phyloP scores from a whole-genome alignment of 306 rosid species.

The Corylus heterophylla region DNA sequence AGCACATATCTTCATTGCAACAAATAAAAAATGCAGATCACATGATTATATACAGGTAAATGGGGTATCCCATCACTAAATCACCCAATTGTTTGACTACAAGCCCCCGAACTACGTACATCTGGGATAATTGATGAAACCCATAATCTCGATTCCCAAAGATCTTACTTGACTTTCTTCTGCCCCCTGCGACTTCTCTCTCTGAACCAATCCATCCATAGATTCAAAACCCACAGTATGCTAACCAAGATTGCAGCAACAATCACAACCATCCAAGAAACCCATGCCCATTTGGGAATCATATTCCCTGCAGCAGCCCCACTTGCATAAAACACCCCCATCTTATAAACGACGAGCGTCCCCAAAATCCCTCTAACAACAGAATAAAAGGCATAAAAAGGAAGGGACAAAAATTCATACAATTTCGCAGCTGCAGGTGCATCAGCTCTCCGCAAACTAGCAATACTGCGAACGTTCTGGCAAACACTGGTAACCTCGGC shows the following conservation, averaged over 20 bases:
- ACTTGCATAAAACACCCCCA: slow-evolving; percentile 35
- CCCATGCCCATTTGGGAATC: slow-evolving; percentile 55
- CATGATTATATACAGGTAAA: background rate
- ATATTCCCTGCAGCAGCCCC: slow-evolving; percentile 27
- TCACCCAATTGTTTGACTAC: background rate
- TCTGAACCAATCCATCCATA: slow-evolving; percentile 36
- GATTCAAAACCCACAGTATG: slow-evolving; percentile 39
- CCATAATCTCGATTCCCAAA: background rate
- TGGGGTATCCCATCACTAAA: background rate
- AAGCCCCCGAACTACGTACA: background rate
- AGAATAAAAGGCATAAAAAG: slow-evolving; percentile 40
- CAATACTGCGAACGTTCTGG: slow-evolving; percentile 49
- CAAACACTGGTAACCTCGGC: slow-evolving; percentile 54
- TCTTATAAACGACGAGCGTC: slow-evolving; percentile 33
- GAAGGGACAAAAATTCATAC: slow-evolving; percentile 36
- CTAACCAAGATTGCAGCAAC: slow-evolving; percentile 35
- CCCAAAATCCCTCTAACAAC: slow-evolving; percentile 45
- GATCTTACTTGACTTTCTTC: slow-evolving; percentile 24
- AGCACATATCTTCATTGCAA: background rate
- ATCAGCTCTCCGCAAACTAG: slow-evolving; percentile 22
- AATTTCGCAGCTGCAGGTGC: slow-evolving; percentile 29
- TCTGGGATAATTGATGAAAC: background rate
- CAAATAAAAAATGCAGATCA: background rate
- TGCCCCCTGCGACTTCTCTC: slow-evolving; percentile 2
- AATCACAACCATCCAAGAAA: slow-evolving; percentile 55